phyloP scores from a whole-genome alignment of 2,329 filamentous ascomycete genomes.

The Thielaviopsis musarum region DNA sequence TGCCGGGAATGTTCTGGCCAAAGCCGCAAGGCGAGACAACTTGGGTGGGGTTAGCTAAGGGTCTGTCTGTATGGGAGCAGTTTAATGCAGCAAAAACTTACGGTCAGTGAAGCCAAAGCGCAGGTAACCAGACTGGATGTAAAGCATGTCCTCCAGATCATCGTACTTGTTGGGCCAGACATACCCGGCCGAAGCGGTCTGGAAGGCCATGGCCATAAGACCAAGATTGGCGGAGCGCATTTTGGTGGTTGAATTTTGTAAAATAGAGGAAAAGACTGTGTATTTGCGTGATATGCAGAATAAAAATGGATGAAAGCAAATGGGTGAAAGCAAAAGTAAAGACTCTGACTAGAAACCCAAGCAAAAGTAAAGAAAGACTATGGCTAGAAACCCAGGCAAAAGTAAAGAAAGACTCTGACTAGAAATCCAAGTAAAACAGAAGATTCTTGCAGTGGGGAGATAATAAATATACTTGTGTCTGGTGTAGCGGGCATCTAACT shows the following conservation, averaged over 20 bases:
- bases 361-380: neutral
- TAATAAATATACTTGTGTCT: neutral
- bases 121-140: conserved; percentile 14
- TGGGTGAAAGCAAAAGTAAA: neutral
- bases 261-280: neutral
- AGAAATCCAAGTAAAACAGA: neutral
- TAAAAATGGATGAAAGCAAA: neutral
- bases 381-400: neutral
- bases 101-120: conserved; percentile 14
- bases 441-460: neutral
- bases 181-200: conserved; percentile 11
- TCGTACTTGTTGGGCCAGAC: conserved; percentile 15
- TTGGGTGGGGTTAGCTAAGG: neutral
- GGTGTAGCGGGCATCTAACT: too few species aligned
- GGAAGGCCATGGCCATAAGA: conserved; percentile 1
- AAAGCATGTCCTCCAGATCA: conserved; percentile 14
- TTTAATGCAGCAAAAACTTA: conserved; percentile 11
- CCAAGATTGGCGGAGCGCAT: conserved; percentile 1
- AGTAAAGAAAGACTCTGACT: neutral
- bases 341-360: neutral
- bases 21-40: conserved; percentile 14
- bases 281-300: neutral
- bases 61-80: neutral
- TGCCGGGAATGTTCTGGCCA: conserved; percentile 14
- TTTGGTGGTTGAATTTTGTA: too few species aligned